Evolutionary conservation across 2,329 filamentous ascomycete species (phyloP), one percentile per base, ranked within the genome.

Genomic region (Torrubiella hemipterigena): DNA sequence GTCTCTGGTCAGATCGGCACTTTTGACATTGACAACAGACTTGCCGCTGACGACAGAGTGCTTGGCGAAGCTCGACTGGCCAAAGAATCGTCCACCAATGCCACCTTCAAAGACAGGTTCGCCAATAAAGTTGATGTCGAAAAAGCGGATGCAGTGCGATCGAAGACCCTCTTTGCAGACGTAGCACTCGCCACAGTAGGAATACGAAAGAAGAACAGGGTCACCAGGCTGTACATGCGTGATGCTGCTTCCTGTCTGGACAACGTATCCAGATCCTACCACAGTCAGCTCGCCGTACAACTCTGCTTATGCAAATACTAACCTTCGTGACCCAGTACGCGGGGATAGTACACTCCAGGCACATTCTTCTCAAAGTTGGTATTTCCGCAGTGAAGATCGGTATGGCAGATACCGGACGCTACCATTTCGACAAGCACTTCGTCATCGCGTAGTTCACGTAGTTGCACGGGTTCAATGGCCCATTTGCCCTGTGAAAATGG

Each of bases 361-460:
- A 45, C 41, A 4, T 31, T 33, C 8, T 33, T 11, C 10, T 40
- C 35, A 15, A 25, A 36, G 5, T 37, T 22, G 0, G 44, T 50
- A 7, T 57, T 52, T 3, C 59, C 64, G 31, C 67, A 58, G 17
- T 62, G 47, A 8, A 69, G 42, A 38, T 73, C 69, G 0, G 67
- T 68, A 36, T 73, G 69, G 38, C 69, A 73, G 30, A 73, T 59
- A 0, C 69, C 68, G 0, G 61, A 61, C 1, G 68, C 65, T 1
- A 69, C 52, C 35, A 73, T 63, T 25, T 67, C 61, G 4, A 73
- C 59, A 3, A 71, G 49, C 3, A 71, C 47, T 45, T 73, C 68
- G 18, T 66, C 59, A 2, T 60, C 49, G 6, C 38, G 44, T 9
- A 45, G 29, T 1, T 43, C 43, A 9, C 48, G 45, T 10, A 52